Percentiles rank a stretch among this genome's conserved stretches.
Evolutionary conservation across 805 yeast species (phyloP).

Genomic region (Pichia phayaonensis): DNA sequence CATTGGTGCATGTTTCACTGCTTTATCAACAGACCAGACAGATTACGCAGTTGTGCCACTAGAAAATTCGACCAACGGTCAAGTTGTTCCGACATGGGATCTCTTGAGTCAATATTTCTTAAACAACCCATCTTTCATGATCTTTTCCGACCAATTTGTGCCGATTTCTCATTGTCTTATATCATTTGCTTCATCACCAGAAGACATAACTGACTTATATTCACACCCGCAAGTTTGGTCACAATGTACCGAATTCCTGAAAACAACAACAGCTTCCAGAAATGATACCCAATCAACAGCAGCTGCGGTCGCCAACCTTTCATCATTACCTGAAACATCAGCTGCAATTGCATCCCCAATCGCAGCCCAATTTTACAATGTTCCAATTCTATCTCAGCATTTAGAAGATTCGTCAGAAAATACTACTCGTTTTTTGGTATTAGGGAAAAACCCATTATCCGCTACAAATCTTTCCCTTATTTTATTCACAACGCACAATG

Average conservation of each 20-base stretch:
- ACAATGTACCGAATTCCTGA: slow-evolving; percentile 60
- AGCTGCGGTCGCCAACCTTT: slow-evolving; percentile 66
- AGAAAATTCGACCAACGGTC: slow-evolving; percentile 94
- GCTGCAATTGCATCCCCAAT: slow-evolving; percentile 70
- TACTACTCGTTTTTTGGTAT: slow-evolving; percentile 77
- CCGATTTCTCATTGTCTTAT: slow-evolving; percentile 72
- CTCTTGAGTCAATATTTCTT: slow-evolving; percentile 60
- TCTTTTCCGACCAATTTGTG: slow-evolving; percentile 77
- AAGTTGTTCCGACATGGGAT: slow-evolving; percentile 80
- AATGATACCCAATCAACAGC: slow-evolving; percentile 78
- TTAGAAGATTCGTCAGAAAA: slow-evolving; percentile 71
- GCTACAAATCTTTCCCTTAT: slow-evolving; percentile 30
- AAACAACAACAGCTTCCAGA: slow-evolving; percentile 31
- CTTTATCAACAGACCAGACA: slow-evolving; percentile 37
- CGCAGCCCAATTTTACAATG: slow-evolving; percentile 54
- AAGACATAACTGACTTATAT: slow-evolving; percentile 49
- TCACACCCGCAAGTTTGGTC: slow-evolving; percentile 99
- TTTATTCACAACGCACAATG: slow-evolving; percentile 50
- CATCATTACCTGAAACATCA: slow-evolving; percentile 30
- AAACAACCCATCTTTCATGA: slow-evolving; percentile 35
- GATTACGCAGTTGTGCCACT: slow-evolving; percentile 78
- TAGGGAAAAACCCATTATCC: slow-evolving; percentile 34
- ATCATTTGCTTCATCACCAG: slow-evolving; percentile 36
- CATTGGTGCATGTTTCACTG: slow-evolving; percentile 57
- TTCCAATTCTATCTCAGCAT: slow-evolving; percentile 45